Conservation (phyloP, 2,329 filamentous ascomycete species). For the Hymenoscyphus salicellus region DNA sequence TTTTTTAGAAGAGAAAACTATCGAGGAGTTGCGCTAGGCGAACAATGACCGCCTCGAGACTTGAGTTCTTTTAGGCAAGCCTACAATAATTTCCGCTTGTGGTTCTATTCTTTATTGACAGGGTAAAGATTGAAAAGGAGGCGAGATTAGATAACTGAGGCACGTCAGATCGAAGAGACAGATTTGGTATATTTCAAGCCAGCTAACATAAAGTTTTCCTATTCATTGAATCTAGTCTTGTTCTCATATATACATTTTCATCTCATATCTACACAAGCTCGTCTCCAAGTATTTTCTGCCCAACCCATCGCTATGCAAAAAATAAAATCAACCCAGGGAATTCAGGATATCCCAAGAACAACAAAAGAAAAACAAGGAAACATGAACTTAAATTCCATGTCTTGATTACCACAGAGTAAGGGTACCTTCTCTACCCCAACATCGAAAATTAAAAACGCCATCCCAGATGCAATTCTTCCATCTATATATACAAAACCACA, state of each 20-base stretch:
- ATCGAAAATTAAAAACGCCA: neutral
- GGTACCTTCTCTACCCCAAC: neutral
- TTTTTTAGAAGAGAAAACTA: too few relatives aligned
- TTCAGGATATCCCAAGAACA: neutral
- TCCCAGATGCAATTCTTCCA: constrained; percentile 1
- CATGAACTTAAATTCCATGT: neutral
- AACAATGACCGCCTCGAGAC: too few relatives aligned
- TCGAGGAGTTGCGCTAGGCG: too few relatives aligned
- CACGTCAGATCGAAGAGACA: too few relatives aligned
- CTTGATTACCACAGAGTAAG: neutral
- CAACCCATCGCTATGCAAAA: neutral
- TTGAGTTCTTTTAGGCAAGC: too few relatives aligned
- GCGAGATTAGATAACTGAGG: too few relatives aligned
- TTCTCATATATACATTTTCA: neutral
- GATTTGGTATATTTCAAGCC: too few relatives aligned
- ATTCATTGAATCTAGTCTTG: neutral
- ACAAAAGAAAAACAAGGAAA: neutral
- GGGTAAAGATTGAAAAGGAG: too few relatives aligned
- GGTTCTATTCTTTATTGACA: too few relatives aligned
- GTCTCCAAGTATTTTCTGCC: neutral
- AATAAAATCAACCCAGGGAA: neutral
- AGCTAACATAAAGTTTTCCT: neutral
- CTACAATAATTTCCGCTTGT: too few relatives aligned
- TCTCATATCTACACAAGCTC: neutral
- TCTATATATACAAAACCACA: constrained; percentile 1